Evolutionary conservation across 306 rosid species (phyloP).

Genomic region (Citrullus mucosospermus): DNA sequence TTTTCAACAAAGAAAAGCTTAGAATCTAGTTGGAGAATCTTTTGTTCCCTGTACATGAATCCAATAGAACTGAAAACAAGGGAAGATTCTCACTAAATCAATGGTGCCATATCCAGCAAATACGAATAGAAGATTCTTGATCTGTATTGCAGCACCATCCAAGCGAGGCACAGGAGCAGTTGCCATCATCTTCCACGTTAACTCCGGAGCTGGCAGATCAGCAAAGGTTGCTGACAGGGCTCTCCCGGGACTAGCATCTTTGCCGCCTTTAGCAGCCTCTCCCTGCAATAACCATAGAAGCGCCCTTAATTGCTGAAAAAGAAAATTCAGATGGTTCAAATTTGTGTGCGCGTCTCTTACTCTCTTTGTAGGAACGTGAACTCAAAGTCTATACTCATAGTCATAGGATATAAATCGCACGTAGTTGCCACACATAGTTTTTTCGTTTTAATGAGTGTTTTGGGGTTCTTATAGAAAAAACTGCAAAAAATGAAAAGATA

Average conservation of each 20-base stretch:
- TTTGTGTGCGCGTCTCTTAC: neutral
- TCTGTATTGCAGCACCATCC: constrained; percentile 69
- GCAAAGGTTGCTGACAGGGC: constrained; percentile 53
- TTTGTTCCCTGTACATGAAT: neutral
- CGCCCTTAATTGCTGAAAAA: neutral
- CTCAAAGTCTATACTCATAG: neutral
- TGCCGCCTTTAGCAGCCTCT: constrained; percentile 6
- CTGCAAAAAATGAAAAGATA: too few relatives aligned
- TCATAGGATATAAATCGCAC: too few relatives aligned
- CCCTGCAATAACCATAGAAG: constrained; percentile 15
- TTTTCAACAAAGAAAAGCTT: neutral
- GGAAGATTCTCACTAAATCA: constrained; percentile 41
- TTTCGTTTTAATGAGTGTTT: too few relatives aligned
- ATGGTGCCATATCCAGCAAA: constrained; percentile 73
- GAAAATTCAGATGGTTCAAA: neutral
- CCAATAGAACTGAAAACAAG: neutral
- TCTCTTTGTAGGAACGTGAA: neutral
- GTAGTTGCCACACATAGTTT: too few relatives aligned
- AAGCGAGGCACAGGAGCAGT: constrained; percentile 79
- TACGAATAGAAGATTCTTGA: constrained; percentile 44
- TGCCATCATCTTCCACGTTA: constrained; percentile 66
- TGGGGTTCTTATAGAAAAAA: too few relatives aligned
- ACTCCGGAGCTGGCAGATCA: constrained; percentile 65
- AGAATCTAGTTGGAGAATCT: neutral
- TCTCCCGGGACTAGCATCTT: constrained; percentile 22